phyloP scores from a whole-genome alignment of 1,284 basidiomycete species.

The Anthracocystis setariae region DNA sequence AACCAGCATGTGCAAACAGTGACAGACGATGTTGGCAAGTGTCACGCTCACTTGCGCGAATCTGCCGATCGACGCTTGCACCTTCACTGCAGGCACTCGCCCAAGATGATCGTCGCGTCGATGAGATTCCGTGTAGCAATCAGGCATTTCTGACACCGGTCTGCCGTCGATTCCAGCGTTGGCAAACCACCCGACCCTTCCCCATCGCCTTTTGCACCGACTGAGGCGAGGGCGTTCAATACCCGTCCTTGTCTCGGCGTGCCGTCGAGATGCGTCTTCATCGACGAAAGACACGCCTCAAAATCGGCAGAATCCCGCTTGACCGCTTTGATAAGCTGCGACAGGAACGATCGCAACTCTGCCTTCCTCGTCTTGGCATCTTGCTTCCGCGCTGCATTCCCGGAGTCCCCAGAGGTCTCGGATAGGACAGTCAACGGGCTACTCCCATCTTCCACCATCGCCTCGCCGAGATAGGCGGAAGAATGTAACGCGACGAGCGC shows the following conservation, averaged over 20 bases:
- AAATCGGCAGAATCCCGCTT: slow-evolving; percentile 26
- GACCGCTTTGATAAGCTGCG: slow-evolving; percentile 27
- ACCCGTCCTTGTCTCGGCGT: slow-evolving; percentile 7
- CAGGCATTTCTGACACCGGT: slow-evolving; percentile 11
- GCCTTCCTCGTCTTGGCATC: neutral
- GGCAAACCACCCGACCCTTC: slow-evolving; percentile 9
- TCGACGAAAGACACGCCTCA: slow-evolving; percentile 17
- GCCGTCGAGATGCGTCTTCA: slow-evolving; percentile 18
- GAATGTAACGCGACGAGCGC: slow-evolving; percentile 9
- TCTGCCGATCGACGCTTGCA: neutral
- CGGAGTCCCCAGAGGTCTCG: neutral
- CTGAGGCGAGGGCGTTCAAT: neutral
- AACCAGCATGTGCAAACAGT: too few relatives aligned
- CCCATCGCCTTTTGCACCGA: neutral
- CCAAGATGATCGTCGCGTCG: slow-evolving; percentile 7
- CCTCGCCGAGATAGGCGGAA: neutral
- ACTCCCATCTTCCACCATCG: neutral
- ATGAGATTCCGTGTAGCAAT: slow-evolving; percentile 14
- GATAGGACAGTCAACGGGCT: neutral
- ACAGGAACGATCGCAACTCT: slow-evolving; percentile 8
- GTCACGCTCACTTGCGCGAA: too few relatives aligned
- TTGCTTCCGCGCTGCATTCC: neutral
- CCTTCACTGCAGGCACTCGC: neutral
- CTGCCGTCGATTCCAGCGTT: slow-evolving; percentile 9
- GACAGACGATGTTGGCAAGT: too few relatives aligned